Conservation (phyloP, 768 basidiomycete species). For the Boletus sp. region DNA sequence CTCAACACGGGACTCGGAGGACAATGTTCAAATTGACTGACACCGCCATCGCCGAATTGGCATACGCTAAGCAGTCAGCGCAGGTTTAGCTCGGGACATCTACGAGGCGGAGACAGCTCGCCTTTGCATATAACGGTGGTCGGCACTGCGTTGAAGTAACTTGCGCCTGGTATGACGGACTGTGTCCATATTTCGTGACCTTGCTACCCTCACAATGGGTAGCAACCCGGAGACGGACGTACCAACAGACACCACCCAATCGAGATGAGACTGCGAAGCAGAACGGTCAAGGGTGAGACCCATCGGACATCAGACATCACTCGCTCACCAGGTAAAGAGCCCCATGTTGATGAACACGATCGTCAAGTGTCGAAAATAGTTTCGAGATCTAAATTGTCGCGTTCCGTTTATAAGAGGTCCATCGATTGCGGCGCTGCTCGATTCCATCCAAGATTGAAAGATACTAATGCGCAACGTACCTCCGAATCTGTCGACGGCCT, state of each 20-base stretch:
- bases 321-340: constrained; percentile 6
- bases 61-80: neutral
- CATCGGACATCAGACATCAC: neutral
- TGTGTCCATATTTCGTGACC: neutral
- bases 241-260: constrained; percentile 12
- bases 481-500: constrained; percentile 4
- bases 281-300: neutral
- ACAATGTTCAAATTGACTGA: neutral
- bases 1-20: neutral
- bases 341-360: constrained; percentile 14
- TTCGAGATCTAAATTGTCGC: constrained; percentile 7
- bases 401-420: neutral
- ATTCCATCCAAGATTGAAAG: too few species aligned
- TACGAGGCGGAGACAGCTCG: neutral
- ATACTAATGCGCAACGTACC: neutral
- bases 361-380: constrained; percentile 7
- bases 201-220: neutral
- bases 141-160: neutral
- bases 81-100: neutral
- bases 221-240: neutral
- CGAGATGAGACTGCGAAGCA: neutral
- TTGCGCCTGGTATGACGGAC: neutral
- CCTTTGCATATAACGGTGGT: constrained; percentile 4
- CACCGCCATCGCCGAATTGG: constrained; percentile 12
- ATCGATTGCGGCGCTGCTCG: neutral